These are phyloP conservation scores for Amanita molliuscula DNA, from an alignment of 768 basidiomycete species.

Conservation along the genomic window DNA sequence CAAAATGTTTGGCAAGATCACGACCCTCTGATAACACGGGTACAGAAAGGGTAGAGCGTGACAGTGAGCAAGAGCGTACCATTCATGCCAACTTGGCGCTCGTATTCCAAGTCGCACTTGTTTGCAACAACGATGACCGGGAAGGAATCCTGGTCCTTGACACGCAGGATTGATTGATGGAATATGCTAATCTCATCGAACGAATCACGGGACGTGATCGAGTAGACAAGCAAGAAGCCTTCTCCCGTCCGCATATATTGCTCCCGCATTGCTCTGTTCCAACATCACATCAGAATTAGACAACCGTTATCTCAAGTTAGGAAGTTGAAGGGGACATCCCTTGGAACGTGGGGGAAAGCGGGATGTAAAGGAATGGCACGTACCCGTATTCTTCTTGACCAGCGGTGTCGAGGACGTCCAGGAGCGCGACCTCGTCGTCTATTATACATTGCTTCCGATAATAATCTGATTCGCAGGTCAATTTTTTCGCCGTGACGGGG, in stretches of 20 bases:
- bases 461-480: slow-evolving; percentile 50
- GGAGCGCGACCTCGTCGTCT: slow-evolving; percentile 96
- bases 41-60: background rate
- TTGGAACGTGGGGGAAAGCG: background rate
- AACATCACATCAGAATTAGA: background rate
- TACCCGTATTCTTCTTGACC: slow-evolving; percentile 98
- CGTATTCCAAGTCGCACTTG: slow-evolving; percentile 93
- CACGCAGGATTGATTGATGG: slow-evolving; percentile 92
- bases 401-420: slow-evolving; percentile 95
- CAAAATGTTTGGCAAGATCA: slow-evolving; percentile 90
- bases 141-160: slow-evolving; percentile 94
- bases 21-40: slow-evolving; percentile 67
- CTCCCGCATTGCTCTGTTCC: slow-evolving; percentile 86
- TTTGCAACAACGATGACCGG: slow-evolving; percentile 97
- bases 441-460: slow-evolving; percentile 97
- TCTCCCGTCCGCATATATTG: slow-evolving; percentile 99
- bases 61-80: slow-evolving; percentile 37
- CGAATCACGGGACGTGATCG: slow-evolving; percentile 94
- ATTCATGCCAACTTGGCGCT: slow-evolving; percentile 92
- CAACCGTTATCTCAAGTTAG: slow-evolving; percentile 1
- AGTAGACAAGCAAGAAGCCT: slow-evolving; percentile 95
- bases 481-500: background rate
- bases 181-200: slow-evolving; percentile 96
- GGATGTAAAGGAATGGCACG: slow-evolving; percentile 22
- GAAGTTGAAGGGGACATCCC: background rate